These are phyloP conservation scores for Volvox carteri DNA, from an alignment of 163 green algal species.

Conservation along the genomic window DNA sequence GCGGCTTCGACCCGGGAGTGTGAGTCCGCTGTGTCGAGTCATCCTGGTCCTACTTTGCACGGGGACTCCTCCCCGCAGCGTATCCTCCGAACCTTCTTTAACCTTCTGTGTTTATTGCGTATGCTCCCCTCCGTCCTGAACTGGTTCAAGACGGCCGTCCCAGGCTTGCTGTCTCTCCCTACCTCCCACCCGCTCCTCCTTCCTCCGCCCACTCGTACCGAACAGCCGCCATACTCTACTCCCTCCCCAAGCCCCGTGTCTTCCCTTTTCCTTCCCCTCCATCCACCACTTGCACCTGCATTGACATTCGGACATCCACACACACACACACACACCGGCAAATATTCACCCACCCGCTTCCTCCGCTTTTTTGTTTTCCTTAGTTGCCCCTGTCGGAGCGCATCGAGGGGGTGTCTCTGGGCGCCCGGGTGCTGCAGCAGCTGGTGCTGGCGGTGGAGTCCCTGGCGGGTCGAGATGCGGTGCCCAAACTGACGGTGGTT, in stretches of 20 bases:
- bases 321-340: too few species aligned
- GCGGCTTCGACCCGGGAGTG: constrained; percentile 45
- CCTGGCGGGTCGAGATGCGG: constrained; percentile 48
- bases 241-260: not conserved
- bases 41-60: too few species aligned
- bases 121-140: too few species aligned
- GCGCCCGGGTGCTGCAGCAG: constrained; percentile 53
- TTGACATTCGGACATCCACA: too few species aligned
- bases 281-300: too few species aligned
- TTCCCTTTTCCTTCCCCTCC: not conserved
- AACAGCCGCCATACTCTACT: not conserved
- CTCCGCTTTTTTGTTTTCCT: not conserved
- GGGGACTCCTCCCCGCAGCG: too few species aligned
- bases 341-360: not conserved
- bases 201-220: not conserved
- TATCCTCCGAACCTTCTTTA: too few species aligned
- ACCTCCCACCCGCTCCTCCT: not conserved
- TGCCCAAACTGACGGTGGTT: constrained; percentile 44
- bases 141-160: too few species aligned
- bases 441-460: constrained; percentile 53
- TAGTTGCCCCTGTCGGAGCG: constrained; percentile 60
- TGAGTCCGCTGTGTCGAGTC: constrained; percentile 28
- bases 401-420: constrained; percentile 55
- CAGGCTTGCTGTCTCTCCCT: too few species aligned
- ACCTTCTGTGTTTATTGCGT: too few species aligned